A percentile compares a stretch with the other conserved stretches of the same genome.
These are phyloP conservation scores for Aphanomyces stellatus DNA, from an alignment of 352 stramenopile species.

Conservation along the genomic window DNA sequence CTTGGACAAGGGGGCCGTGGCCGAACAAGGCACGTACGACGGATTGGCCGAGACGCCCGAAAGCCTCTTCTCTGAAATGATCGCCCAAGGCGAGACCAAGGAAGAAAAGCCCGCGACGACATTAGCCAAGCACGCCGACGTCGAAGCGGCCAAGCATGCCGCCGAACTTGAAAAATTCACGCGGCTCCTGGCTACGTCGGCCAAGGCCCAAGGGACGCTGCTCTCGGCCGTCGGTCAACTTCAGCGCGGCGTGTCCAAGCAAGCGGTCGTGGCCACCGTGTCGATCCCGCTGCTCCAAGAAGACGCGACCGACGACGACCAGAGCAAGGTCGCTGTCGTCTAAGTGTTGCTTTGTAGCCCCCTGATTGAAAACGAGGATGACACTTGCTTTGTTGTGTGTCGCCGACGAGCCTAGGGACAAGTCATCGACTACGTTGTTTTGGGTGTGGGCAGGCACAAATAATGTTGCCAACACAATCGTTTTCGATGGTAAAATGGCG, in stretches of 20 bases:
- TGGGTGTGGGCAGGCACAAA: no score
- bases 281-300: background rate
- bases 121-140: background rate
- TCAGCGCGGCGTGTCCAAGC: background rate
- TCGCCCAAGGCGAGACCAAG: conserved; percentile 22
- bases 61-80: conserved; percentile 79
- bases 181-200: background rate
- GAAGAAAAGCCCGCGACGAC: background rate
- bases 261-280: background rate
- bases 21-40: conserved; percentile 72
- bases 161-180: conserved; percentile 1
- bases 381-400: no score
- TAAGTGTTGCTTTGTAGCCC: background rate
- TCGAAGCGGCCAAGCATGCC: background rate
- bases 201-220: background rate
- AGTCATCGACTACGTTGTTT: no score
- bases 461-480: no score
- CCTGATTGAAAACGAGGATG: no score
- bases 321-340: background rate
- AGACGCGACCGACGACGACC: background rate
- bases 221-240: background rate
- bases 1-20: conserved; percentile 61
- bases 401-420: no score
- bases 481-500: no score
- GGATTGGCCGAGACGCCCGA: conserved; percentile 45